Base-by-base conservation (phyloP, 768 basidiomycete species). In the Mycena rebaudengoi region DNA sequence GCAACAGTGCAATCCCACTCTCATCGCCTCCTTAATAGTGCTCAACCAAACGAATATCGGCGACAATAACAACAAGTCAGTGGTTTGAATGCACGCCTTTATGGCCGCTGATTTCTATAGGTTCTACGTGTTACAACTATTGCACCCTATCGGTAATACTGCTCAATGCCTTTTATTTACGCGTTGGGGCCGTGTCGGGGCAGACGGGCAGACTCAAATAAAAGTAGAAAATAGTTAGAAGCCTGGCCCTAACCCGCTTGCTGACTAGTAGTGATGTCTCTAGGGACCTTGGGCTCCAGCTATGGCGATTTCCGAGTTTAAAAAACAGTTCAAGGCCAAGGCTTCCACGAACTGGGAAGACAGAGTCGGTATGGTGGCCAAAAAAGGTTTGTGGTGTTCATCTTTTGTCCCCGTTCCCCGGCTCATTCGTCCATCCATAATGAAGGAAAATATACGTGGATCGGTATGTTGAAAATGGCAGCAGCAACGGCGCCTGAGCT, bases 141-240 rank as follows among this genome's bases (percentile, higher is more conserved):
- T 88, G 48, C 86, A 87, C 64, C 79, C 83, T 2, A 76, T 83
- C 29, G 78, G 80, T 7, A 80, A 80, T 62, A 66, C 71, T 32
- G 20, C 69, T 10, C 64, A 70, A 20, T 83, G 76, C 53, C 56
- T 74, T 4, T 73, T 88, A 30, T 86, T 77, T 72, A 86, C 85
- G 32, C 83, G 85, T 33, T 88, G 86, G 86, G 87, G 86, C n/a
- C 81, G 88, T 25, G 86, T 88, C 18, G 88, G 88, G 25, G 86
- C 87, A 68, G 78, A 76, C 25, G 88, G 88, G 0, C 77, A 81
- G 69, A 76, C 69, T 5, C 83, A 86, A 72, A 66, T 57, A 40
- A 88, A 87, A 78, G 86, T 86, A n/a, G n/a, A n/a, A n/a, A n/a
- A n/a, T n/a, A n/a, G n/a, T n/a, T n/a, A n/a, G n/a, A n/a, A n/a